These are phyloP conservation scores for Casuarina glauca DNA, from an alignment of 306 rosid genomes.

Conservation along the genomic window DNA sequence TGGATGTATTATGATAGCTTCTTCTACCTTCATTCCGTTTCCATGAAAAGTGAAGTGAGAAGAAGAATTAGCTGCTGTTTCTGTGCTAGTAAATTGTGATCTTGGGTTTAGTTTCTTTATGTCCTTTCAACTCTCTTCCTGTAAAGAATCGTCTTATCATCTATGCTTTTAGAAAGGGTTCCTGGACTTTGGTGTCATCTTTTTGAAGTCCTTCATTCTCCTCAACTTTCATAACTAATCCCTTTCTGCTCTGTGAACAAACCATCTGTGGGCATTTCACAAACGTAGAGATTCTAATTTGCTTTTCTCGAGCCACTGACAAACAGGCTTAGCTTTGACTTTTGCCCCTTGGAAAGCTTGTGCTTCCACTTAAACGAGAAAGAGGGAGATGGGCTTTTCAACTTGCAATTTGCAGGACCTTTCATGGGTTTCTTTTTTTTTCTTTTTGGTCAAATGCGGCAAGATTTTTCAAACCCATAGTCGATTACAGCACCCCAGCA, in stretches of 20 bases:
- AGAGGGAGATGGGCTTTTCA: background rate
- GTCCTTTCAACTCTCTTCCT: background rate
- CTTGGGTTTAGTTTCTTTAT: background rate
- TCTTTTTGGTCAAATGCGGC: background rate
- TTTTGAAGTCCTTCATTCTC: background rate
- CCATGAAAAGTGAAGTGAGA: conserved; percentile 1
- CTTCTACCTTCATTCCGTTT: background rate
- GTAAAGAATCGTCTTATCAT: background rate
- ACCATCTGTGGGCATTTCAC: background rate
- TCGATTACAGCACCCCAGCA: too few relatives aligned
- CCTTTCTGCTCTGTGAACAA: background rate
- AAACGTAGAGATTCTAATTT: background rate
- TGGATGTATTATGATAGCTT: background rate
- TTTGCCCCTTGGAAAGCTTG: background rate
- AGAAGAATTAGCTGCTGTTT: background rate
- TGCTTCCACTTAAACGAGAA: background rate
- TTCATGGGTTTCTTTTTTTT: background rate
- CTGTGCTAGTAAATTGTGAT: conserved; percentile 4
- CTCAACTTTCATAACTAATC: background rate
- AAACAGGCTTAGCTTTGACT: background rate
- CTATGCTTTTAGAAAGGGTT: background rate
- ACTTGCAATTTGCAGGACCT: background rate
- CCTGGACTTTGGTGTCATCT: background rate
- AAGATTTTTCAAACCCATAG: background rate
- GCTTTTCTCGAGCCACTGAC: background rate